Conservation (phyloP, 371 early-diverging fungal genomes). For the Circinella minor region DNA sequence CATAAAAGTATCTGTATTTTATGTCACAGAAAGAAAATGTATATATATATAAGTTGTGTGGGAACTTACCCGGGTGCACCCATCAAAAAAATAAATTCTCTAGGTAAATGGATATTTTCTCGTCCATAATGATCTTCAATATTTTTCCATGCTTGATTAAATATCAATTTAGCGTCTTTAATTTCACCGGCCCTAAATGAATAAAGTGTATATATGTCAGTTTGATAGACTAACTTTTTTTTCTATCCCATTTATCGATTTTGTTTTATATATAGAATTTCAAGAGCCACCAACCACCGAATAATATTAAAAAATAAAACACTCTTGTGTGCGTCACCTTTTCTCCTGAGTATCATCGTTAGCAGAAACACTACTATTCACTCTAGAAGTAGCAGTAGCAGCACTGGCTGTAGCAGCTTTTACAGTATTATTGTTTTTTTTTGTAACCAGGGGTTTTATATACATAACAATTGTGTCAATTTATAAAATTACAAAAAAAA, state of each 20-base stretch:
- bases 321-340: background rate
- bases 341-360: constrained; percentile 18
- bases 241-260: background rate
- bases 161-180: constrained; percentile 70
- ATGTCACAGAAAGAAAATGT: no score
- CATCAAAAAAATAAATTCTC: constrained; percentile 74
- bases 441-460: background rate
- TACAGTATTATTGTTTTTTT: background rate
- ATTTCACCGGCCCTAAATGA: constrained; percentile 52
- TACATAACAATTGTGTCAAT: background rate
- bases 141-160: constrained; percentile 73
- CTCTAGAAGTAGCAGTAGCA: constrained; percentile 10
- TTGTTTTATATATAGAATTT: no score
- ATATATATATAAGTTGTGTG: background rate
- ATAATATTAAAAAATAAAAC: background rate
- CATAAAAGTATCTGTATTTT: no score
- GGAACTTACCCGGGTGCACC: constrained; percentile 64
- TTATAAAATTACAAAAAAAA: background rate
- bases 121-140: constrained; percentile 66
- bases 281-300: no score
- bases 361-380: background rate
- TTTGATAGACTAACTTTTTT: background rate
- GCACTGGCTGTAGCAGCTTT: background rate
- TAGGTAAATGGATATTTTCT: constrained; percentile 65
- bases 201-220: no score